phyloP scores from a whole-genome alignment of 495 filamentous ascomycete species.

The Daldinia vernicosa region DNA sequence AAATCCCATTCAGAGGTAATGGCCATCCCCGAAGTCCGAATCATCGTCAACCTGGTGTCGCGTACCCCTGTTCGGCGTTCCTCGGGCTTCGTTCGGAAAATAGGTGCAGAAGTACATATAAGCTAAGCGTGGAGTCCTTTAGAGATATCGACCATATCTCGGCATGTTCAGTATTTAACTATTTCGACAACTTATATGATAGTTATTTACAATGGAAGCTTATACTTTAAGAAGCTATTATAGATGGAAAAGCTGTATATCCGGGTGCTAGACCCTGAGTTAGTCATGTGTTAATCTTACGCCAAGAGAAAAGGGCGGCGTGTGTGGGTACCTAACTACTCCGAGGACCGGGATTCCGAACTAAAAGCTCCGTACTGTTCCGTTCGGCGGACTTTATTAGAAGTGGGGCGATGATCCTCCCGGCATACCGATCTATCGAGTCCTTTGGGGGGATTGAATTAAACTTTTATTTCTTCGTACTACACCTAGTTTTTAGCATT shows the following conservation, averaged over 20 bases:
- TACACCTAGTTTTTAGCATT: no score
- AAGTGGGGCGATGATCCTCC: not conserved
- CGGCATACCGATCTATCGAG: not conserved
- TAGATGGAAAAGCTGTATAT: not conserved
- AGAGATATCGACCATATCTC: not conserved
- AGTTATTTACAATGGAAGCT: not conserved
- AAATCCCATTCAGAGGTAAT: not conserved
- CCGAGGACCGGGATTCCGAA: not conserved
- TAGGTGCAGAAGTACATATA: not conserved
- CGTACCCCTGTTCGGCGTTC: constrained; percentile 16
- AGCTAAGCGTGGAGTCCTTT: not conserved
- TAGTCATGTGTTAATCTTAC: not conserved
- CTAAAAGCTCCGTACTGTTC: not conserved
- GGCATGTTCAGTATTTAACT: not conserved
- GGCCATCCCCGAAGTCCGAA: constrained; percentile 26
- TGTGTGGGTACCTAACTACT: not conserved
- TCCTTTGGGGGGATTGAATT: no score
- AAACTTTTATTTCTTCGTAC: no score
- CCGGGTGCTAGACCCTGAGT: not conserved
- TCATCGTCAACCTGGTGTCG: not conserved
- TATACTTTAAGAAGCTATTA: not conserved
- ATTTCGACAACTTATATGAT: not conserved
- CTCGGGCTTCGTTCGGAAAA: constrained; percentile 30
- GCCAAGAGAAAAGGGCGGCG: not conserved
- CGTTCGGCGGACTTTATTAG: not conserved